Conservation (phyloP, 2,329 filamentous ascomycete genomes). For the Colletotrichum godetiae region DNA sequence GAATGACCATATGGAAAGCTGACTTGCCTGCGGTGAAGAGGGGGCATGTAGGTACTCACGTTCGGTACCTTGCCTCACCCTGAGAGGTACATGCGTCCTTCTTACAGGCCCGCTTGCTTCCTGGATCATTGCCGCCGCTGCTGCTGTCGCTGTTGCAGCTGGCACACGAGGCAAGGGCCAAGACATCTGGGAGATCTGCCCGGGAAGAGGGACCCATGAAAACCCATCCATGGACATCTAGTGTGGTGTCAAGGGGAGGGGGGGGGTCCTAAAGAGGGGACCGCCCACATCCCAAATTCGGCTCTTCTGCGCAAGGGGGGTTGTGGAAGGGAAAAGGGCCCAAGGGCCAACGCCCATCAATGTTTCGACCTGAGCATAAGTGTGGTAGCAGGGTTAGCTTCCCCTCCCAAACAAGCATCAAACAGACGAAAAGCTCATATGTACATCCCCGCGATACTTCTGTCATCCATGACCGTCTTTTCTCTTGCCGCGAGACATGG, state of each 20-base stretch:
- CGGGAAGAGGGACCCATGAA: slow-evolving; percentile 31
- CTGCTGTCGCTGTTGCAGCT: slow-evolving; percentile 13
- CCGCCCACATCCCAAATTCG: slow-evolving; percentile 33
- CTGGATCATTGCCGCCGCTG: neutral
- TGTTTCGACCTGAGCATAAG: slow-evolving; percentile 53
- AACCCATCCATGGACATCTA: slow-evolving; percentile 12
- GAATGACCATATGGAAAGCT: neutral
- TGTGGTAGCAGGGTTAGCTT: slow-evolving; percentile 40
- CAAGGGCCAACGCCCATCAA: slow-evolving; percentile 39
- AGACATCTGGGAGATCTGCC: slow-evolving; percentile 36
- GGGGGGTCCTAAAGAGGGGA: slow-evolving; percentile 24
- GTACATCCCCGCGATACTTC: slow-evolving; percentile 11
- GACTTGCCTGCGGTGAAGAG: slow-evolving; percentile 7
- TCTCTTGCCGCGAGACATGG: neutral
- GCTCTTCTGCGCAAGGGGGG: slow-evolving; percentile 25
- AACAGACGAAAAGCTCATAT: slow-evolving; percentile 45
- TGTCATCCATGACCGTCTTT: neutral
- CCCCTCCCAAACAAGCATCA: slow-evolving; percentile 58
- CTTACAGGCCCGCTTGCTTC: slow-evolving; percentile 13
- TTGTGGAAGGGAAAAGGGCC: slow-evolving; percentile 3
- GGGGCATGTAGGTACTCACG: neutral
- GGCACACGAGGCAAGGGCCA: slow-evolving; percentile 29
- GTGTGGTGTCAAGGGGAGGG: slow-evolving; percentile 5
- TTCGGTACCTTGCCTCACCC: slow-evolving; percentile 7
- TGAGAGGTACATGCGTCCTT: neutral